Base-by-base conservation (phyloP, 1,284 basidiomycete species). In the Paramarasmius palmivorus region DNA sequence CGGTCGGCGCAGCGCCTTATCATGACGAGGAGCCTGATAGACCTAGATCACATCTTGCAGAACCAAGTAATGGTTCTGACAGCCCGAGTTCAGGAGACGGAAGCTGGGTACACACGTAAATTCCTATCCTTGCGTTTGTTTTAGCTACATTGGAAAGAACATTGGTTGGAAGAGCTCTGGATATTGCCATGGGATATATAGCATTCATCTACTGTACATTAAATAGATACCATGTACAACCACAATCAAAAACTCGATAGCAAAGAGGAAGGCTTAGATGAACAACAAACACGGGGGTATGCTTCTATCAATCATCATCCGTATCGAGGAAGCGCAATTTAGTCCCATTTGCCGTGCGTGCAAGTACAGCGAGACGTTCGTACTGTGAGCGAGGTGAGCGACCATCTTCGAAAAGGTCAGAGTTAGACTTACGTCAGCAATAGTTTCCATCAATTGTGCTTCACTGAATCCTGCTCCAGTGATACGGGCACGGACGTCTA, bases 391-490 rank as follows among this genome's bases (percentile, higher is more conserved):
- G 41, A 46, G 25, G 4, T 9, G 15, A 29, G 48, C 19, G 20
- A 17, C 9, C 8, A n/a, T 15, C 5, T 46, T 22, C 45, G 22
- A 2, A 19, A 20, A 19, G 23, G 41, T 19, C 25, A 44, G 45
- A 50, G 20, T 49, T 48, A 45, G 22, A 73, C 86, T 65, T 64
- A 94, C 93, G 74, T 89, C 78, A 17, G 76, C 63, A 53, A 95
- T 86, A 0, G 92, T 91, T 60, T 92, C 88, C 77, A 89, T 92
- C 29, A 98, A 77, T 69, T 94, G 89, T 5, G 82, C 84, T 68
- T 98, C 95, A 10, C 92, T 97, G 71, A 90, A 96, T 6, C 95
- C 94, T 63, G 86, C 87, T 44, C 86, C 87, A 47, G 95, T 72
- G 10, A 96, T 88, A 26, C 93, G 83, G 47, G 86, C 84, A 42